phyloP scores from a whole-genome alignment of 148 eudicot species.

The Diospyros kaki region DNA sequence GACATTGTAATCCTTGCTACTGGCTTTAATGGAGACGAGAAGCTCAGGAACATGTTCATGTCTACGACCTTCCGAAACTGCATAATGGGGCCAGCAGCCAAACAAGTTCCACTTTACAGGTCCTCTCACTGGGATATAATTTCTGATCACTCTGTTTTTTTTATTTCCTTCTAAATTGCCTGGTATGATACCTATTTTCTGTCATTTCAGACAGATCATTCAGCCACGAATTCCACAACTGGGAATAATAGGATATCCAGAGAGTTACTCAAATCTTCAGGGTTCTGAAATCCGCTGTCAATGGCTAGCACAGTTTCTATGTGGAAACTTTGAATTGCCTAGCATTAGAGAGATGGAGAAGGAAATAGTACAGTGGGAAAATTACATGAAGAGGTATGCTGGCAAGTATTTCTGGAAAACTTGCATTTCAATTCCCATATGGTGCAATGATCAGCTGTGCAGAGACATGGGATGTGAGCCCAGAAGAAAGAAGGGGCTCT shows the following conservation, averaged over 20 bases:
- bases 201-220: slow-evolving; percentile 18
- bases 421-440: slow-evolving; percentile 15
- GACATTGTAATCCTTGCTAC: slow-evolving; percentile 48
- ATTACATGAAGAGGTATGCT: slow-evolving; percentile 16
- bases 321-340: slow-evolving; percentile 20
- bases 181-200: not conserved
- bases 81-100: slow-evolving; percentile 22
- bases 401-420: slow-evolving; percentile 12
- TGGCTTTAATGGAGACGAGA: slow-evolving; percentile 39
- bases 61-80: slow-evolving; percentile 23
- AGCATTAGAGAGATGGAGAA: slow-evolving; percentile 21
- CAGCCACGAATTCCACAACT: slow-evolving; percentile 33
- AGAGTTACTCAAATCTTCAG: slow-evolving; percentile 24
- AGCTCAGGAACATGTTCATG: slow-evolving; percentile 34
- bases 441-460: slow-evolving; percentile 28
- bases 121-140: not conserved
- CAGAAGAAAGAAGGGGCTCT: slow-evolving; percentile 25
- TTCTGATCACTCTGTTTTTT: too few species aligned
- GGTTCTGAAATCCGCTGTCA: slow-evolving; percentile 24
- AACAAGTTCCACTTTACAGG: slow-evolving; percentile 38
- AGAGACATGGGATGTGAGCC: slow-evolving; percentile 29
- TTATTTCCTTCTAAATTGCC: too few species aligned
- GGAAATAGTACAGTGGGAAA: slow-evolving; percentile 9
- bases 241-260: slow-evolving; percentile 28
- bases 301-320: slow-evolving; percentile 24